A percentile compares a stretch with the other conserved stretches of the same genome.
These are phyloP conservation scores for Phytomonas francai DNA, from an alignment of 208 protist genomes.

Conservation along the genomic window DNA sequence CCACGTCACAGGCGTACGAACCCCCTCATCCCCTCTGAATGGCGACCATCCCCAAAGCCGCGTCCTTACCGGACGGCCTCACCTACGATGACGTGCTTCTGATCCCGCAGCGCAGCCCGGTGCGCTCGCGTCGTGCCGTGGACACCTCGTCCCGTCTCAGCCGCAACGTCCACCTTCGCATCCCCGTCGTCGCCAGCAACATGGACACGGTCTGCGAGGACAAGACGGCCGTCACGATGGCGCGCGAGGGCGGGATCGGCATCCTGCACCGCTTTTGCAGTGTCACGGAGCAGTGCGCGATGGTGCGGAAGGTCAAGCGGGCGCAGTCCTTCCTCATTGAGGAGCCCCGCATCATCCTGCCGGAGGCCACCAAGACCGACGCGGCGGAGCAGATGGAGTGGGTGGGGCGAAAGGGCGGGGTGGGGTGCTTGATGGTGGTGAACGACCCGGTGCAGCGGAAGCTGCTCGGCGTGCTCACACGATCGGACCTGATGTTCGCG, in stretches of 20 bases:
- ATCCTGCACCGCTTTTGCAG: slow-evolving; percentile 89
- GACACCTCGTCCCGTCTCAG: slow-evolving; percentile 57
- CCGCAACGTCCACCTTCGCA: slow-evolving; percentile 60
- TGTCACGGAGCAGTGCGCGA: slow-evolving; percentile 77
- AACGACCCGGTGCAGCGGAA: slow-evolving; percentile 26
- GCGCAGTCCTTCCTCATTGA: slow-evolving; percentile 87
- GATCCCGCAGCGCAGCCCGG: slow-evolving; percentile 66
- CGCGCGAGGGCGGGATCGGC: slow-evolving; percentile 84
- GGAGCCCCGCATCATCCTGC: slow-evolving; percentile 70
- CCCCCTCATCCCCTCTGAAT: too few species aligned
- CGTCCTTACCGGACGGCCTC: slow-evolving; percentile 40
- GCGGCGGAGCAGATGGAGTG: slow-evolving; percentile 61
- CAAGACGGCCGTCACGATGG: slow-evolving; percentile 81
- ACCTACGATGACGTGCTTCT: slow-evolving; percentile 90
- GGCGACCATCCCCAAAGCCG: slow-evolving; percentile 22
- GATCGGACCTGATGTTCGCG: slow-evolving; percentile 67
- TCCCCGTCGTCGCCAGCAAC: slow-evolving; percentile 88
- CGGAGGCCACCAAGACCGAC: slow-evolving; percentile 44
- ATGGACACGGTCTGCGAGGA: slow-evolving; percentile 91
- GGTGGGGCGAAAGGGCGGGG: slow-evolving; percentile 63
- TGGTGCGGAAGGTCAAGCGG: slow-evolving; percentile 87
- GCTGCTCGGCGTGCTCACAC: slow-evolving; percentile 60
- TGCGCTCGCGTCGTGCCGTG: slow-evolving; percentile 66
- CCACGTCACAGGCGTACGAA: too few species aligned
- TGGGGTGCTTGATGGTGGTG: slow-evolving; percentile 77